These are phyloP conservation scores for Suhomyces sp. DNA, from an alignment of 805 yeast genomes.

Conservation along the genomic window DNA sequence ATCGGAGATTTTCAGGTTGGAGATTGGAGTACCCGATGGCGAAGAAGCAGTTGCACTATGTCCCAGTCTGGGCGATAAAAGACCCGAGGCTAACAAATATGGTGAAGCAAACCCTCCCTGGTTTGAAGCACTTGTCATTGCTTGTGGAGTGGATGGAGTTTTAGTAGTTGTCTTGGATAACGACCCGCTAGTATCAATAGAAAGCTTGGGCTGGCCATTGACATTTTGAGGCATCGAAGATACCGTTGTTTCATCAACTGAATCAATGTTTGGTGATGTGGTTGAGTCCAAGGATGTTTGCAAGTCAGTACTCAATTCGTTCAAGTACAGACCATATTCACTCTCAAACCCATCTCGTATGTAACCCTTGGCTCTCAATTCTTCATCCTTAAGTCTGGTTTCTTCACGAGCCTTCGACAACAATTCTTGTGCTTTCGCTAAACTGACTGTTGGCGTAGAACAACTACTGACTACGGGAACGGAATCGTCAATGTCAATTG, in stretches of 20 bases:
- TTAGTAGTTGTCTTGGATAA: slow-evolving; percentile 15
- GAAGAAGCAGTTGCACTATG: slow-evolving; percentile 14
- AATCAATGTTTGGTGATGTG: slow-evolving; percentile 30
- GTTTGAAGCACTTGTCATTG: slow-evolving; percentile 10
- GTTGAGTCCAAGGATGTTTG: slow-evolving; percentile 26
- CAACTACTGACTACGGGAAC: slow-evolving; percentile 92
- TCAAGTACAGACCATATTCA: slow-evolving; percentile 12
- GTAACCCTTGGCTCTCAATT: slow-evolving; percentile 42
- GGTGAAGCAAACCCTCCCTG: slow-evolving; percentile 63
- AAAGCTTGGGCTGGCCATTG: slow-evolving; percentile 24
- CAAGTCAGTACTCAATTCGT: slow-evolving; percentile 13
- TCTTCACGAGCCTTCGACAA: slow-evolving; percentile 79
- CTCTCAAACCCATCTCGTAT: slow-evolving; percentile 24
- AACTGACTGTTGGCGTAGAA: slow-evolving; percentile 90
- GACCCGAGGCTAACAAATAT: slow-evolving; percentile 61
- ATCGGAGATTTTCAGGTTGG: slow-evolving; percentile 11
- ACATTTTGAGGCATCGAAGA: slow-evolving; percentile 17
- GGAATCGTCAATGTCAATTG: slow-evolving; percentile 91
- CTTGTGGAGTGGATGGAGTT: slow-evolving; percentile 41
- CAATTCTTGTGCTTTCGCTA: slow-evolving; percentile 82
- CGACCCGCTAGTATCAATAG: slow-evolving; percentile 31
- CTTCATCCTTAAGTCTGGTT: slow-evolving; percentile 54
- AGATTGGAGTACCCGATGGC: slow-evolving; percentile 15
- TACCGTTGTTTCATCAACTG: slow-evolving; percentile 32
- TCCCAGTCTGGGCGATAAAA: slow-evolving; percentile 48